Evolutionary conservation across 495 filamentous ascomycete genomes (phyloP).

Genomic region (Penicillium turbatum): DNA sequence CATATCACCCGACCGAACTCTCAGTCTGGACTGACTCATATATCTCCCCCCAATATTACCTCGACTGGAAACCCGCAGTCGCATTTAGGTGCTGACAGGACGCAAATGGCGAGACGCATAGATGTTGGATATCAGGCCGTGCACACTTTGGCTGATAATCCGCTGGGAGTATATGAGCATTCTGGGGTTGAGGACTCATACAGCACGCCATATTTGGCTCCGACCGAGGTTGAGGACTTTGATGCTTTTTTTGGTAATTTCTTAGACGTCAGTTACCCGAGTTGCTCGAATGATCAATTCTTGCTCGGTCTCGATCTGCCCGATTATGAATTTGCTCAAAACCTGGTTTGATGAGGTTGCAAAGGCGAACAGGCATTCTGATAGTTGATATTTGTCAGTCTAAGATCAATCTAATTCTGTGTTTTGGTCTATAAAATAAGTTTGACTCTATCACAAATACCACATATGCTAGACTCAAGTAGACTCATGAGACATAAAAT

Average conservation of each 20-base stretch:
- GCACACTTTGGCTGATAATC: neutral
- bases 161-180: neutral
- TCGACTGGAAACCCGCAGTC: neutral
- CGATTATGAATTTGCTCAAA: neutral
- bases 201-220: neutral
- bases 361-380: no score
- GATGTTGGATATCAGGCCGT: neutral
- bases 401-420: no score
- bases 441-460: no score
- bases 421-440: no score
- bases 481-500: no score
- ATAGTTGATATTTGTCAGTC: no score
- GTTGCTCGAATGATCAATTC: constrained; percentile 8
- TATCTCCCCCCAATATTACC: neutral
- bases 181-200: constrained; percentile 11
- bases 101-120: neutral
- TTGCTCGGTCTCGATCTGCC: constrained; percentile 6
- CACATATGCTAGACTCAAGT: no score
- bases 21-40: neutral
- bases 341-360: neutral
- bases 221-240: constrained; percentile 7
- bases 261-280: constrained; percentile 22
- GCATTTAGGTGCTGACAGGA: neutral
- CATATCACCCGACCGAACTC: constrained; percentile 8
- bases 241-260: constrained; percentile 22